Evolutionary conservation across 306 rosid species (phyloP).

Genomic region (Nissolia schottii): DNA sequence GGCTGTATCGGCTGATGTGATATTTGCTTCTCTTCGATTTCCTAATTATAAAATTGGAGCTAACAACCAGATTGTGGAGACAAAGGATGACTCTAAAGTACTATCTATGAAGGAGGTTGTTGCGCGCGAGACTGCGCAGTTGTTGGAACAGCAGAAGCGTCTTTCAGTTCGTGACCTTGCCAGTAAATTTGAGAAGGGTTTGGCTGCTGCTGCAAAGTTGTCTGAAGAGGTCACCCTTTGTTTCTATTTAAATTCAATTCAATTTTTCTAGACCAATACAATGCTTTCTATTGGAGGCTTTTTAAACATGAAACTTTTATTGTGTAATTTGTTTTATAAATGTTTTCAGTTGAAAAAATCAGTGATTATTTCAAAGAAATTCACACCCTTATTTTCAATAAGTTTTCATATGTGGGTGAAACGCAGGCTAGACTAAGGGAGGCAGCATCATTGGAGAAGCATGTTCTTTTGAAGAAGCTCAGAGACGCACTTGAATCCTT

Average conservation of each 20-base stretch:
- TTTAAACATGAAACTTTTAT: constrained; percentile 3
- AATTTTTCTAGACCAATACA: not conserved
- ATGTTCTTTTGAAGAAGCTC: constrained; percentile 88
- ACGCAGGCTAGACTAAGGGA: constrained; percentile 86
- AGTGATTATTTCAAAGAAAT: not conserved
- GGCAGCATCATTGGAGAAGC: constrained; percentile 88
- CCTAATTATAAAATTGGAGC: constrained; percentile 78
- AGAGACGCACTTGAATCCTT: constrained; percentile 88
- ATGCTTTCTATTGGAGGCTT: not conserved
- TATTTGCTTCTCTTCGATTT: constrained; percentile 75
- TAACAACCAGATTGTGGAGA: constrained; percentile 74
- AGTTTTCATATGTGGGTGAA: constrained; percentile 20
- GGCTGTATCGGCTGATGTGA: constrained; percentile 72
- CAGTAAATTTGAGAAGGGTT: constrained; percentile 84
- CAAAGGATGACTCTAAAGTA: constrained; percentile 61
- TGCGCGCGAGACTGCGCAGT: constrained; percentile 85
- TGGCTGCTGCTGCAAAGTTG: constrained; percentile 95
- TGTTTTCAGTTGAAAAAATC: not conserved
- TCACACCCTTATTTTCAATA: constrained; percentile 3
- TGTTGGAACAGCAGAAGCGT: constrained; percentile 91
- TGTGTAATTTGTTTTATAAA: not conserved
- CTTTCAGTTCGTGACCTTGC: constrained; percentile 87
- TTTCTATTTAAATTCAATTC: not conserved
- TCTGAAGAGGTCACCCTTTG: constrained; percentile 71
- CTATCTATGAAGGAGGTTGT: constrained; percentile 86